A percentile compares a stretch with the other conserved stretches of the same genome.
These are phyloP conservation scores for Massariosphaeria phaeospora DNA, from an alignment of 495 filamentous ascomycete genomes.

Conservation along the genomic window DNA sequence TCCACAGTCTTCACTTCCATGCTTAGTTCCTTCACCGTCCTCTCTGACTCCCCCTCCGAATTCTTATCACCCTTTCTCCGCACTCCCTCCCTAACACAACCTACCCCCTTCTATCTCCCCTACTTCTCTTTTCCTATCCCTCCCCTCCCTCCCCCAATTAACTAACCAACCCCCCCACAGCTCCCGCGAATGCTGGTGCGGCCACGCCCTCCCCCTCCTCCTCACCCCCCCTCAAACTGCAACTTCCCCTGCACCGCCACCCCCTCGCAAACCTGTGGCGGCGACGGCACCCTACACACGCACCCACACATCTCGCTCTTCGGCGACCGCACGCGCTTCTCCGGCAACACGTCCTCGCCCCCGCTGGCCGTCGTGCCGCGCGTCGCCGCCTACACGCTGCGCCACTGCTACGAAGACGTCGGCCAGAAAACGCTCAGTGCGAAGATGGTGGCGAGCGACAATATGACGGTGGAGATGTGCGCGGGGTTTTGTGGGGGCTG, in stretches of 20 bases:
- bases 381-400: slow-evolving; percentile 31
- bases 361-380: slow-evolving; percentile 17
- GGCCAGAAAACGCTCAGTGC: slow-evolving; percentile 7
- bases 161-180: too few relatives aligned
- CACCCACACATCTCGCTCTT: slow-evolving; percentile 39
- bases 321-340: slow-evolving; percentile 37
- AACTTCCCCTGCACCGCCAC: slow-evolving; percentile 38
- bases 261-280: slow-evolving; percentile 42
- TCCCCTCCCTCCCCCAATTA: too few relatives aligned
- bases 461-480: slow-evolving; percentile 31
- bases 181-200: slow-evolving; percentile 50
- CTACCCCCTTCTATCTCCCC: too few relatives aligned
- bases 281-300: slow-evolving; percentile 37
- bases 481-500: slow-evolving; percentile 21
- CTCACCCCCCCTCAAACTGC: slow-evolving; percentile 31
- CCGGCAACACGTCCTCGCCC: slow-evolving; percentile 23
- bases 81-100: too few relatives aligned
- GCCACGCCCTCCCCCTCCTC: slow-evolving; percentile 36
- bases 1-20: too few relatives aligned
- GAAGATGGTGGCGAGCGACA: slow-evolving; percentile 1
- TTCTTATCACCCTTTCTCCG: too few relatives aligned
- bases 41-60: too few relatives aligned
- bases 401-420: slow-evolving; percentile 41
- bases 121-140: too few relatives aligned
- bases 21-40: too few relatives aligned